These are phyloP conservation scores for Fusarium illudens DNA, from an alignment of 2,329 filamentous ascomycete species.

Conservation along the genomic window DNA sequence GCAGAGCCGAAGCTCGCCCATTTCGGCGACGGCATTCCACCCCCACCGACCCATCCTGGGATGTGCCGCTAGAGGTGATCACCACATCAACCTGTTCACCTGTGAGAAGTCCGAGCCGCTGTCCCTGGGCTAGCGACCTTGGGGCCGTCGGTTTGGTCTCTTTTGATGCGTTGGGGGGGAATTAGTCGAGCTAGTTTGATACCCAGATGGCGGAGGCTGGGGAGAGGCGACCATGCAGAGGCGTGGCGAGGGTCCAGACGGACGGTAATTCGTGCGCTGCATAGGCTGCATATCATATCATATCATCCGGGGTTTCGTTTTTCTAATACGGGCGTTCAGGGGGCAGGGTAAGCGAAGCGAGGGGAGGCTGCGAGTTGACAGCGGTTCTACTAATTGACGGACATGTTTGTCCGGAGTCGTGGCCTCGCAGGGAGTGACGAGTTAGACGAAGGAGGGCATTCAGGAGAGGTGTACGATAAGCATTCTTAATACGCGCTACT, in stretches of 20 bases:
- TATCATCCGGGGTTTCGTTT: conserved; percentile 36
- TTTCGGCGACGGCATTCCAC: conserved; percentile 92
- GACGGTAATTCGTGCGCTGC: conserved; percentile 25
- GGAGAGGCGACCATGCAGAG: conserved; percentile 1
- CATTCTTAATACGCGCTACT: conserved; percentile 28
- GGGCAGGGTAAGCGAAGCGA: conserved; percentile 33
- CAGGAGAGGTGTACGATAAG: conserved; percentile 26
- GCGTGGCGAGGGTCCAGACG: conserved; percentile 20
- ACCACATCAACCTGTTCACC: conserved; percentile 88
- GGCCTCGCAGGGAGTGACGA: conserved; percentile 10
- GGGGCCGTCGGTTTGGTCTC: conserved; percentile 29
- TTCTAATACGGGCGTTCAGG: conserved; percentile 36
- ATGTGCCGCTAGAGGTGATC: conserved; percentile 84
- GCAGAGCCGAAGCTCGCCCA: conserved; percentile 80
- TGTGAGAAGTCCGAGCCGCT: conserved; percentile 63
- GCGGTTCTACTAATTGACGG: conserved; percentile 16
- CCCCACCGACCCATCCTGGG: conserved; percentile 92
- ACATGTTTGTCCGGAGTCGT: conserved; percentile 13
- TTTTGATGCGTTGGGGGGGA: conserved; percentile 8
- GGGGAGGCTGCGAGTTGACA: conserved; percentile 14
- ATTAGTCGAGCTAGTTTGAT: conserved; percentile 10
- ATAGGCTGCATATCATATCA: conserved; percentile 40
- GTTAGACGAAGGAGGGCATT: conserved; percentile 19
- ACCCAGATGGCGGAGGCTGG: neutral
- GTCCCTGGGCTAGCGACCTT: conserved; percentile 43